Percentiles rank a stretch among this genome's conserved stretches.
Conservation (phyloP, 441 rosid genomes). For the Bocquillonia castaneifolia region DNA sequence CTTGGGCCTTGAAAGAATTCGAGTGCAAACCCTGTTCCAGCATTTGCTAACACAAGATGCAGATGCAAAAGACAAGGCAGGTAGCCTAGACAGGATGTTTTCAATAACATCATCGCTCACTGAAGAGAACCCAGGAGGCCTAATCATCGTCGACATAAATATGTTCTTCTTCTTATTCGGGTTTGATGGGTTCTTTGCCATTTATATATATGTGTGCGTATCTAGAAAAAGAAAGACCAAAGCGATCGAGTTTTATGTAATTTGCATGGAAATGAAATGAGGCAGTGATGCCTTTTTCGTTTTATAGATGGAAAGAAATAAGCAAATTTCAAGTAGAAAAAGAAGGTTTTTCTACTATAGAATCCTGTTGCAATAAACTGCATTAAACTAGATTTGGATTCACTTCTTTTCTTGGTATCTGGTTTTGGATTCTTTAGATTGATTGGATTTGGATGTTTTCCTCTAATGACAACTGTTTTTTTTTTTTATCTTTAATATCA, state of each 20-base stretch:
- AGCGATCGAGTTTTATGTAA: not conserved
- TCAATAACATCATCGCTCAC: constrained; percentile 44
- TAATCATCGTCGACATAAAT: constrained; percentile 3
- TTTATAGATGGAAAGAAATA: constrained; percentile 15
- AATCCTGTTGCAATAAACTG: constrained; percentile 20
- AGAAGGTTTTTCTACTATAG: not conserved
- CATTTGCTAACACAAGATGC: constrained; percentile 26
- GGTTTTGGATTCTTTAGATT: constrained; percentile 18
- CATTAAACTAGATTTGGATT: constrained; percentile 25
- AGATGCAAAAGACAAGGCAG: constrained; percentile 32
- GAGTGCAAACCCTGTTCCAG: constrained; percentile 18
- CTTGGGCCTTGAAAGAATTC: constrained; percentile 21
- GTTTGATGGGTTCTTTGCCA: not conserved
- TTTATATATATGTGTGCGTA: not conserved
- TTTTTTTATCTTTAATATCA: not conserved
- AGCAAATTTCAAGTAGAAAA: constrained; percentile 4
- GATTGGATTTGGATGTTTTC: constrained; percentile 14
- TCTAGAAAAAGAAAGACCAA: not conserved
- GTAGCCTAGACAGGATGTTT: constrained; percentile 44
- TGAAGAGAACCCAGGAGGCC: constrained; percentile 19
- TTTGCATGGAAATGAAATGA: constrained; percentile 4
- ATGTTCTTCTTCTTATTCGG: not conserved
- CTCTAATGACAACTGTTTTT: not conserved
- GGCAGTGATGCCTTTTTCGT: not conserved
- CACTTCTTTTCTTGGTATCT: constrained; percentile 11